Conservation (phyloP, 139 green algal genomes). For the Limnomonas spitsbergensis region DNA sequence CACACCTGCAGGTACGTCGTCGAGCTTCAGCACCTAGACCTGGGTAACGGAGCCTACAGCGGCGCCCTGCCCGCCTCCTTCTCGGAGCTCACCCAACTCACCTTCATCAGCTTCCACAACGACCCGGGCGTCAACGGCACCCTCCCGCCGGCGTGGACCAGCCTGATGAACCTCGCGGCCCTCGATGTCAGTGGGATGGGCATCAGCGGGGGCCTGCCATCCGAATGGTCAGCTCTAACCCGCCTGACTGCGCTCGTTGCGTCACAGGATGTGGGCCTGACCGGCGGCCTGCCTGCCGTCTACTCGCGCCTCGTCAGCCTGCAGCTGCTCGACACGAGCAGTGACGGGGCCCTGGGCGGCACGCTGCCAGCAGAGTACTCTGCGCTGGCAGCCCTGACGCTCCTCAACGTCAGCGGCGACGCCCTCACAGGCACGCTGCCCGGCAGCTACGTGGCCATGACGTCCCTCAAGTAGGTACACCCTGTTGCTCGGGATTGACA, state of each 20-base stretch:
- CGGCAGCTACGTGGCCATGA: not conserved
- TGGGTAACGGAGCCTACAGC: not conserved
- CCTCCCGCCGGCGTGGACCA: constrained; percentile 2
- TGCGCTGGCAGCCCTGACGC: not conserved
- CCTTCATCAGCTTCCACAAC: not conserved
- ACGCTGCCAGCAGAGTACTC: constrained; percentile 14
- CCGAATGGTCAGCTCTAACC: not conserved
- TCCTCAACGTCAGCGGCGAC: not conserved
- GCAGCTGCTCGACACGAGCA: not conserved
- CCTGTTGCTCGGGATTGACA: too few species aligned
- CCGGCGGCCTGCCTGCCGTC: constrained; percentile 9
- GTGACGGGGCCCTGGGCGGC: not conserved
- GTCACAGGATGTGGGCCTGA: not conserved
- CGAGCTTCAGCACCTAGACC: not conserved
- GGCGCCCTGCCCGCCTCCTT: constrained; percentile 17
- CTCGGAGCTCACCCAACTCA: constrained; percentile 14
- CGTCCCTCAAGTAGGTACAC: too few species aligned
- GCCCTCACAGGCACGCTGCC: constrained; percentile 16
- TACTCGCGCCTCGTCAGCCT: constrained; percentile 13
- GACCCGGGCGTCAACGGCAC: constrained; percentile 9
- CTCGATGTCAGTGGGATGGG: not conserved
- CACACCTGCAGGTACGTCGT: not conserved
- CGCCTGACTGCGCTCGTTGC: not conserved
- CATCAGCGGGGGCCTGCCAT: not conserved
- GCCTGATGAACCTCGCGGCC: constrained; percentile 1